These are phyloP conservation scores for Sutorius eximius DNA, from an alignment of 1,284 basidiomycete genomes.

Conservation along the genomic window DNA sequence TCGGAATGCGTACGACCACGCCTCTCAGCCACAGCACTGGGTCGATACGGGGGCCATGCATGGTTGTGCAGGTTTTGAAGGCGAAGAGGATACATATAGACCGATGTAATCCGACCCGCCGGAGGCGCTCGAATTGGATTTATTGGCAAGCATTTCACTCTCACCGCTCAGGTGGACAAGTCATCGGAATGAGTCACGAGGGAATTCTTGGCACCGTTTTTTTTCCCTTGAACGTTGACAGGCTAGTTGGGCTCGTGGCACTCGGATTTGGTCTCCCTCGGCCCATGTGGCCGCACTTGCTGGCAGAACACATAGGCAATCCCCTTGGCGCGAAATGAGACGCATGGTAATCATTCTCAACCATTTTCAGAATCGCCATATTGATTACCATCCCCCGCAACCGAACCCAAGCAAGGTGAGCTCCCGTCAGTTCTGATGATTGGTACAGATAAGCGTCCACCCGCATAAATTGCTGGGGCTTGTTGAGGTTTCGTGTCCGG, in stretches of 20 bases:
- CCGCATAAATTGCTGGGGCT: slow-evolving; percentile 17
- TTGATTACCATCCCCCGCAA: neutral
- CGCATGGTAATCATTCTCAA: neutral
- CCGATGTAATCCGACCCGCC: slow-evolving; percentile 23
- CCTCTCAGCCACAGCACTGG: slow-evolving; percentile 20
- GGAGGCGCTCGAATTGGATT: slow-evolving; percentile 16
- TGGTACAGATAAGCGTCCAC: neutral
- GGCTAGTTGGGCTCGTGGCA: neutral
- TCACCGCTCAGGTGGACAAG: slow-evolving; percentile 1
- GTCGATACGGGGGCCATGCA: slow-evolving; percentile 34
- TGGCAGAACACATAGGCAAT: neutral
- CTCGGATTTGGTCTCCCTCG: neutral
- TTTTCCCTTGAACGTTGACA: neutral
- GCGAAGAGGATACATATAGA: slow-evolving; percentile 27
- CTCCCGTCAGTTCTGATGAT: neutral
- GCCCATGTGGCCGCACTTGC: neutral
- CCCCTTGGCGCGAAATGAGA: neutral
- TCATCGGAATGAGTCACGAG: neutral
- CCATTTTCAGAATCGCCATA: neutral
- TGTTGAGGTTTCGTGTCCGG: neutral
- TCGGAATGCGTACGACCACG: slow-evolving; percentile 16
- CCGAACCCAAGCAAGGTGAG: neutral
- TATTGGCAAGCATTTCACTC: slow-evolving; percentile 16
- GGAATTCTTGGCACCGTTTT: neutral
- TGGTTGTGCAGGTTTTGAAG: slow-evolving; percentile 13